These are phyloP conservation scores for Boletales sp. DNA, from an alignment of 768 basidiomycete species.

Conservation along the genomic window DNA sequence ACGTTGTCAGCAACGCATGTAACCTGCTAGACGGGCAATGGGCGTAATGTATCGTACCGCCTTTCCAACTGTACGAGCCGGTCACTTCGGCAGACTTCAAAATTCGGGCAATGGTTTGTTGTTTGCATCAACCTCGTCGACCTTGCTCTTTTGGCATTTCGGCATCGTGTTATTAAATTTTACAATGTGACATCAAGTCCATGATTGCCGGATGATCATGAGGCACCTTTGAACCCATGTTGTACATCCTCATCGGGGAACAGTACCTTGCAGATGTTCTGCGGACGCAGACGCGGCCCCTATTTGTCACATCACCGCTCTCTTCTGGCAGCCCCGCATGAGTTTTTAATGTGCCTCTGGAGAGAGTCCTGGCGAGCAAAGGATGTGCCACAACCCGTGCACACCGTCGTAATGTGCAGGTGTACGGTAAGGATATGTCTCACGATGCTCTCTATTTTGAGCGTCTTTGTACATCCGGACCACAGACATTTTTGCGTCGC, in stretches of 20 bases:
- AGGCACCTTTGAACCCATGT: not conserved
- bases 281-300: not conserved
- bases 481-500: slow-evolving; percentile 11
- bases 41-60: no score
- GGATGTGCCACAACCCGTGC: slow-evolving; percentile 16
- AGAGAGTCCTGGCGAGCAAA: slow-evolving; percentile 28
- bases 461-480: slow-evolving; percentile 15
- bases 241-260: not conserved
- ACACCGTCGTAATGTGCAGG: slow-evolving; percentile 9
- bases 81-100: no score
- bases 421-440: slow-evolving; percentile 24
- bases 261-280: not conserved
- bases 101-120: no score
- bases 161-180: no score
- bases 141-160: no score
- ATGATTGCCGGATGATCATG: not conserved
- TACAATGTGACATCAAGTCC: no score
- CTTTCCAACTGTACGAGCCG: no score
- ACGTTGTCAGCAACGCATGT: slow-evolving; percentile 17
- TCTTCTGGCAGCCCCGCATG: slow-evolving; percentile 5
- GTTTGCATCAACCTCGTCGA: no score
- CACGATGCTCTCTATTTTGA: slow-evolving; percentile 25
- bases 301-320: not conserved
- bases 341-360: slow-evolving; percentile 20
- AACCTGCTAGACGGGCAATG: not conserved